Evolutionary conservation across 2,329 filamentous ascomycete genomes (phyloP).

Genomic region (Monosporascus sp.): DNA sequence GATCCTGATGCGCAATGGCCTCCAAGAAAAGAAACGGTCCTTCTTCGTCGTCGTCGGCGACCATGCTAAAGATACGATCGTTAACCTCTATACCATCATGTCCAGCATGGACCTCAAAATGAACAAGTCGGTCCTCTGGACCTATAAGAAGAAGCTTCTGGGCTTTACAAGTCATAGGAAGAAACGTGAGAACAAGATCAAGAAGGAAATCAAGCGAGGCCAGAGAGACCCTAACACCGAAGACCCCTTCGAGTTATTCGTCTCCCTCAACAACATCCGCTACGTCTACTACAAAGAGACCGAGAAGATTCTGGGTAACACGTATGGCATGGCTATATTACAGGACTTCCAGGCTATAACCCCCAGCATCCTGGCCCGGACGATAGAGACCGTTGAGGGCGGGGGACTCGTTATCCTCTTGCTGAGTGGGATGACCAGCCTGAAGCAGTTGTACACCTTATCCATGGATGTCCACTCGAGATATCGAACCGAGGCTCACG

Average conservation of each 20-base stretch:
- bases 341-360: slow-evolving; percentile 98
- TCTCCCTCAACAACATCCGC: slow-evolving; percentile 92
- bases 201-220: slow-evolving; percentile 94
- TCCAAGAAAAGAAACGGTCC: slow-evolving; percentile 94
- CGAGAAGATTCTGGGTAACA: slow-evolving; percentile 96
- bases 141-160: slow-evolving; percentile 95
- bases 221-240: slow-evolving; percentile 87
- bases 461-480: slow-evolving; percentile 97
- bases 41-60: slow-evolving; percentile 98
- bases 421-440: slow-evolving; percentile 91
- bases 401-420: slow-evolving; percentile 86
- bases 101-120: slow-evolving; percentile 84
- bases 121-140: slow-evolving; percentile 96
- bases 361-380: slow-evolving; percentile 90
- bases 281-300: slow-evolving; percentile 99
- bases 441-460: slow-evolving; percentile 94
- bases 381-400: slow-evolving; percentile 95
- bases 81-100: slow-evolving; percentile 91
- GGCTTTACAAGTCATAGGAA: slow-evolving; percentile 94
- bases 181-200: slow-evolving; percentile 97
- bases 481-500: slow-evolving; percentile 93
- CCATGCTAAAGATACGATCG: slow-evolving; percentile 91
- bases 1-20: slow-evolving; percentile 83
- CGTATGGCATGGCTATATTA: slow-evolving; percentile 95
- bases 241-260: slow-evolving; percentile 95